phyloP scores from a whole-genome alignment of 352 stramenopile genomes.

The Phytophthora aleatoria region DNA sequence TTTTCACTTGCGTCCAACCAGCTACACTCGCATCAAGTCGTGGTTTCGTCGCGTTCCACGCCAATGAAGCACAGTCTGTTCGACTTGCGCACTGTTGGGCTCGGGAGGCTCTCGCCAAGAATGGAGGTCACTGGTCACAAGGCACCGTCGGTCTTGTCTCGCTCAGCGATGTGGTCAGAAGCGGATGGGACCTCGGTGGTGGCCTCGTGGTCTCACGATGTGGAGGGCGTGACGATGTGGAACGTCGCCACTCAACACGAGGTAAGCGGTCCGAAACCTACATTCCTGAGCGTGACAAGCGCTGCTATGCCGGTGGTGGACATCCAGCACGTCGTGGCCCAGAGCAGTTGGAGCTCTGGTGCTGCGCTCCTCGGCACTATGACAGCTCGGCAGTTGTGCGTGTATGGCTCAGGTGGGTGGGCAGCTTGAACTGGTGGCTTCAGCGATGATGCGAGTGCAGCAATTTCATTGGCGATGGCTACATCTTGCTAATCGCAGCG shows the following conservation, averaged over 20 bases:
- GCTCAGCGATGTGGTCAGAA: constrained; percentile 55
- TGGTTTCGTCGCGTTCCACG: constrained; percentile 48
- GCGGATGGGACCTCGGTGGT: constrained; percentile 27
- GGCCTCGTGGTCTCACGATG: constrained; percentile 41
- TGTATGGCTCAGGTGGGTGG: constrained; percentile 26
- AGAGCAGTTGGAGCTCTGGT: constrained; percentile 31
- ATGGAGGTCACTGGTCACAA: constrained; percentile 43
- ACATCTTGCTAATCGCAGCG: constrained; percentile 26
- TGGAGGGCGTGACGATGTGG: constrained; percentile 31
- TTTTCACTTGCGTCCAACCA: constrained; percentile 42
- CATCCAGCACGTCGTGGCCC: constrained; percentile 42
- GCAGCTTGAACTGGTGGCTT: not conserved
- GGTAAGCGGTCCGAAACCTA: constrained; percentile 10
- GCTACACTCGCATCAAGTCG: constrained; percentile 32
- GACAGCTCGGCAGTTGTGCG: constrained; percentile 32
- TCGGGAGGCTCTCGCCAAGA: constrained; percentile 15
- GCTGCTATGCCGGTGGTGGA: constrained; percentile 30
- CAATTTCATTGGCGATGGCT: not conserved
- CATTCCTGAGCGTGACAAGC: constrained; percentile 9
- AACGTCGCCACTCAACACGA: constrained; percentile 28
- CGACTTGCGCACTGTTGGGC: constrained; percentile 28
- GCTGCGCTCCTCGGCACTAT: constrained; percentile 43
- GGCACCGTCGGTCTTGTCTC: constrained; percentile 45
- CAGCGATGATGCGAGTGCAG: not conserved
- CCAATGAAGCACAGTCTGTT: constrained; percentile 54